These are phyloP conservation scores for Clausena lansium DNA, from an alignment of 345 rosid species.

Conservation along the genomic window DNA sequence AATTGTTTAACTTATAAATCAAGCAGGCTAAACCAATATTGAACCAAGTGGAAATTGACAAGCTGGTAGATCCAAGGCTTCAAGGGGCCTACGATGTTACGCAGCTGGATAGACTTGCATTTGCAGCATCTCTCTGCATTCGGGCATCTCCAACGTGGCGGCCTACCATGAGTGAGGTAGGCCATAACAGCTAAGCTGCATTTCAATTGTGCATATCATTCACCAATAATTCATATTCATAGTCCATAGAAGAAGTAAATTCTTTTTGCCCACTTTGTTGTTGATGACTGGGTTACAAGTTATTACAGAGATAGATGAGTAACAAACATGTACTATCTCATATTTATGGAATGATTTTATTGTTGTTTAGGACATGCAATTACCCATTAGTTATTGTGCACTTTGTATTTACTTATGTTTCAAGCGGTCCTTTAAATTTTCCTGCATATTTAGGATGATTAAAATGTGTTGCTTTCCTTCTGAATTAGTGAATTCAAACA, in stretches of 20 bases:
- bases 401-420: neutral
- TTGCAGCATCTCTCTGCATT: constrained; percentile 86
- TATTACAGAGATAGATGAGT: neutral
- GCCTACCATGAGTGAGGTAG: constrained; percentile 87
- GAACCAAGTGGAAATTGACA: constrained; percentile 57
- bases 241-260: neutral
- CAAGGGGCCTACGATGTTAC: constrained; percentile 52
- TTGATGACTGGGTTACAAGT: neutral
- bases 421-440: neutral
- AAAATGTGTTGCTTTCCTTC: constrained; percentile 13
- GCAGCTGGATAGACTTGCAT: constrained; percentile 65
- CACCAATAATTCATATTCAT: constrained; percentile 13
- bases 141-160: constrained; percentile 78
- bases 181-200: neutral
- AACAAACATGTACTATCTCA: neutral
- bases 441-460: neutral
- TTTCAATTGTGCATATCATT: neutral
- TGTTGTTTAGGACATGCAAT: neutral
- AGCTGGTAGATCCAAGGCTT: constrained; percentile 77
- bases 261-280: neutral
- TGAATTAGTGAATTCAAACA: neutral
- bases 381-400: neutral
- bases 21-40: constrained; percentile 75
- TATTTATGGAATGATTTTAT: constrained; percentile 1
- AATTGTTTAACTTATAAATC: neutral